Conservation (phyloP, 768 basidiomycete species). For the Dioszegia hungarica region DNA sequence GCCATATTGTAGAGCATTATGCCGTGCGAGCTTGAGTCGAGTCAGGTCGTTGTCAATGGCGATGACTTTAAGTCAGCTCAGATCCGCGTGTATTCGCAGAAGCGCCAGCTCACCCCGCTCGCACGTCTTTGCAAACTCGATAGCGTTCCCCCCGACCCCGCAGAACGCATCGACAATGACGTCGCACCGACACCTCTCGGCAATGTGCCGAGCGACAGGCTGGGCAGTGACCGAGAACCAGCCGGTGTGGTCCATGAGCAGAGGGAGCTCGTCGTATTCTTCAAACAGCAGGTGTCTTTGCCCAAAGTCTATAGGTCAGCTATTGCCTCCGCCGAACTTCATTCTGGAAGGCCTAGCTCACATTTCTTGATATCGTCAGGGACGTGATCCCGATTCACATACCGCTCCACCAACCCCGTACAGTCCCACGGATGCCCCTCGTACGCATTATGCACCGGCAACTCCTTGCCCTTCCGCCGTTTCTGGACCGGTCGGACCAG, state of each 20-base stretch:
- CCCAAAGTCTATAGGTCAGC: slow-evolving; percentile 62
- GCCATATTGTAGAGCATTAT: slow-evolving; percentile 90
- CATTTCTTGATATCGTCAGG: slow-evolving; percentile 79
- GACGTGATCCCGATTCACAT: slow-evolving; percentile 61
- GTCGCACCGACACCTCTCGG: slow-evolving; percentile 65
- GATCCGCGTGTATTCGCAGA: not conserved
- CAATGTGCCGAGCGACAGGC: slow-evolving; percentile 83
- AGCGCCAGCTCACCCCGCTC: slow-evolving; percentile 65
- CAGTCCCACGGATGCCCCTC: slow-evolving; percentile 56
- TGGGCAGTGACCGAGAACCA: slow-evolving; percentile 98
- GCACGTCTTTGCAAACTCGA: slow-evolving; percentile 94
- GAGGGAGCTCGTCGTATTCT: slow-evolving; percentile 66
- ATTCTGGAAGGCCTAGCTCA: slow-evolving; percentile 53
- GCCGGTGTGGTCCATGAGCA: slow-evolving; percentile 88
- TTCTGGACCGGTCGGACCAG: not conserved
- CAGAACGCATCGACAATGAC: slow-evolving; percentile 73
- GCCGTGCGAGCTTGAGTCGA: slow-evolving; percentile 82
- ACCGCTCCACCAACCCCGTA: slow-evolving; percentile 68
- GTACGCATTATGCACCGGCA: slow-evolving; percentile 11
- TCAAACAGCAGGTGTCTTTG: slow-evolving; percentile 81
- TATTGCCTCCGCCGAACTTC: not conserved
- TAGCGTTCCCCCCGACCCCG: slow-evolving; percentile 95
- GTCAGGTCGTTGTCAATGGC: slow-evolving; percentile 81
- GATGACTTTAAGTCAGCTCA: slow-evolving; percentile 65
- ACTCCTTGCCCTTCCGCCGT: slow-evolving; percentile 3